These are phyloP conservation scores for Candida verbasci DNA, from an alignment of 805 yeast species.

Conservation along the genomic window DNA sequence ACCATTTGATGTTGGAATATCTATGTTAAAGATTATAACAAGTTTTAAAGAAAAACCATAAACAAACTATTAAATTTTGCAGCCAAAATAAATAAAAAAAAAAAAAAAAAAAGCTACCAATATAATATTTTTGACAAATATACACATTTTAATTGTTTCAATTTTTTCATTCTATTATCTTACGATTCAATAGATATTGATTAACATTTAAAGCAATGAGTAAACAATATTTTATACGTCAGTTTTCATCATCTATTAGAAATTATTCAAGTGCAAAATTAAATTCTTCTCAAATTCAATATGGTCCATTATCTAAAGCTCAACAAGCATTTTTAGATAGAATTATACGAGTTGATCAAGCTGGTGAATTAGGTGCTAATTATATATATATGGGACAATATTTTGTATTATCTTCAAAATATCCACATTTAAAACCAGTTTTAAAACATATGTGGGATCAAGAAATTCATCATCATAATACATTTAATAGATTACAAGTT, in stretches of 20 bases:
- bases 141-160: not conserved
- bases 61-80: too few species aligned
- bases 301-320: slow-evolving; percentile 42
- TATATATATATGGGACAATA: slow-evolving; percentile 91
- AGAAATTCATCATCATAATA: slow-evolving; percentile 83
- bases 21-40: slow-evolving; percentile 44
- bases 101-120: too few species aligned
- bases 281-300: slow-evolving; percentile 10
- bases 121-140: not conserved
- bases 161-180: not conserved
- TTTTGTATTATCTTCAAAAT: slow-evolving; percentile 61
- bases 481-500: slow-evolving; percentile 75
- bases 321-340: slow-evolving; percentile 71
- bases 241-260: not conserved
- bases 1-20: slow-evolving; percentile 43
- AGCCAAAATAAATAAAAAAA: too few species aligned
- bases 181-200: too few species aligned
- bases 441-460: slow-evolving; percentile 98
- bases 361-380: slow-evolving; percentile 96
- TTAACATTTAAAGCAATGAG: too few species aligned
- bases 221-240: not conserved
- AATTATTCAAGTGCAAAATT: not conserved
- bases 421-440: slow-evolving; percentile 74
- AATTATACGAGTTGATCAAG: slow-evolving; percentile 89
- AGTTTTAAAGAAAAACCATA: slow-evolving; percentile 12